Evolutionary conservation across 2,329 filamentous ascomycete species (phyloP).

Genomic region (Fusarium palustre): DNA sequence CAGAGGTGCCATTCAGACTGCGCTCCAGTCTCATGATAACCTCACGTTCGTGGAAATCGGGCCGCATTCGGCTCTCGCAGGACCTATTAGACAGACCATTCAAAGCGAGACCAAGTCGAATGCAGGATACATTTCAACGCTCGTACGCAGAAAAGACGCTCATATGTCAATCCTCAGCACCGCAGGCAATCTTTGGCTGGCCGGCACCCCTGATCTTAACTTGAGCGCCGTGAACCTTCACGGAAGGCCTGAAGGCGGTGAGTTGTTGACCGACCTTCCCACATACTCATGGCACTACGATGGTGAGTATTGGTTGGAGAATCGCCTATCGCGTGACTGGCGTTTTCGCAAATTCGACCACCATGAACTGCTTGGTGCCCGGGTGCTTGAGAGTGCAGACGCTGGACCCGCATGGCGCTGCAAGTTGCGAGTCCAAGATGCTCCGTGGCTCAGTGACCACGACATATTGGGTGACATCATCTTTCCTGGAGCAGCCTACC

Average conservation of each 20-base stretch:
- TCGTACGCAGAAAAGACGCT: constrained; percentile 7
- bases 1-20: constrained; percentile 5
- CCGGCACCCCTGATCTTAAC: constrained; percentile 7
- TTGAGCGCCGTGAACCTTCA: constrained; percentile 2
- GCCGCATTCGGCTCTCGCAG: constrained; percentile 10
- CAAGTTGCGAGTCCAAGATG: constrained; percentile 14
- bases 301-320: constrained; percentile 12
- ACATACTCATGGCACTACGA: constrained; percentile 13
- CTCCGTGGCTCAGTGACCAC: constrained; percentile 13
- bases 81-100: constrained; percentile 14
- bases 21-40: constrained; percentile 11
- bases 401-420: constrained; percentile 8
- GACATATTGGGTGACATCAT: constrained; percentile 14
- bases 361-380: constrained; percentile 11
- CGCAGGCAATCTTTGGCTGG: constrained; percentile 13
- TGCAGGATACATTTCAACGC: constrained; percentile 4
- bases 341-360: constrained; percentile 15
- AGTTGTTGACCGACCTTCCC: constrained; percentile 7
- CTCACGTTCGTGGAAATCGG: constrained; percentile 11
- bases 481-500: constrained; percentile 13
- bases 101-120: constrained; percentile 9
- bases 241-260: not conserved
- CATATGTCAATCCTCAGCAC: constrained; percentile 9
- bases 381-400: constrained; percentile 14
- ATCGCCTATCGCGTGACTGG: constrained; percentile 14